Conservation (phyloP, 176 grass and related monocot genomes). For the Coix lacrymajobi region DNA sequence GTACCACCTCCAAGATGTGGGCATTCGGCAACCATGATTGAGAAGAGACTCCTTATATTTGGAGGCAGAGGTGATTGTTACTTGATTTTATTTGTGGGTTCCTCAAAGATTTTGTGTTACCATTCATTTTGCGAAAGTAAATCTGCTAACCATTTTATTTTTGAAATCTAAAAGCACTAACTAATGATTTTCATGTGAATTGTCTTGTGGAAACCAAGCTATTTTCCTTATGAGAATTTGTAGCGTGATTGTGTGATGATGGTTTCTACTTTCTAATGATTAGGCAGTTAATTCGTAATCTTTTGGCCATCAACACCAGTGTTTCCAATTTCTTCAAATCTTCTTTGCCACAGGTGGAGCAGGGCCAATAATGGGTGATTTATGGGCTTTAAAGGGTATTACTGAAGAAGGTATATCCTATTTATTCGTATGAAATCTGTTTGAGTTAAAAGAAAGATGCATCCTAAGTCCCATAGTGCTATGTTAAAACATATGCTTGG, state of each 20-base stretch:
- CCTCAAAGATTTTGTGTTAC: background rate
- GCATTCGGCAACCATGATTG: slow-evolving; percentile 96
- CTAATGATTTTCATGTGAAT: background rate
- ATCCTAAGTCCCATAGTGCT: background rate
- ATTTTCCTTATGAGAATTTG: background rate
- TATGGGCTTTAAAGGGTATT: slow-evolving; percentile 97
- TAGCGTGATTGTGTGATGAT: background rate
- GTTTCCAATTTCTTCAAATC: background rate
- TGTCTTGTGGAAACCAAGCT: background rate
- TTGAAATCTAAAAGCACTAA: background rate
- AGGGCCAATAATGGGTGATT: slow-evolving; percentile 92
- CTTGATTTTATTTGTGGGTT: background rate
- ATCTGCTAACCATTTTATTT: background rate
- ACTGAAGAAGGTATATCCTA: slow-evolving; percentile 79
- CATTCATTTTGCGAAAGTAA: background rate
- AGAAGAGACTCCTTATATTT: slow-evolving; percentile 87
- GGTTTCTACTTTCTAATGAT: background rate
- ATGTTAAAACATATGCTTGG: background rate
- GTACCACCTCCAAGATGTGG: slow-evolving; percentile 78
- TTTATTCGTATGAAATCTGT: slow-evolving; percentile 16
- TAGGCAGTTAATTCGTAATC: background rate
- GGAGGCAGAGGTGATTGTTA: slow-evolving; percentile 78
- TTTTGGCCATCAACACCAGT: background rate
- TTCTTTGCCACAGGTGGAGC: slow-evolving; percentile 57
- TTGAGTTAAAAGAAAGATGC: background rate